phyloP scores from a whole-genome alignment of 164 flowering plant genomes.

The Chloranthus sessilifolius region DNA sequence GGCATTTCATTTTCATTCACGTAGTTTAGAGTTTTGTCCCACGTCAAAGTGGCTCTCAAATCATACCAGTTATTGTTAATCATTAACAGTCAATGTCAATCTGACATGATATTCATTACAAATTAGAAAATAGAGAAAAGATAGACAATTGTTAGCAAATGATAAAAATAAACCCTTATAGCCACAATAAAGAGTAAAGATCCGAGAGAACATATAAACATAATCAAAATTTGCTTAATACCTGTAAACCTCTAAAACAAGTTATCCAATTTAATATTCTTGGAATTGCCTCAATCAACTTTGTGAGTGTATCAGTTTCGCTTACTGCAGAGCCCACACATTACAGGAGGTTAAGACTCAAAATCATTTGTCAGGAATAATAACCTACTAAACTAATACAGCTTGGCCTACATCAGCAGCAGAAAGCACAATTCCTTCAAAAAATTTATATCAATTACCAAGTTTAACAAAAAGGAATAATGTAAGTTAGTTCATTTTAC shows the following conservation, averaged over 20 bases:
- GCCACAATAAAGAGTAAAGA: background rate
- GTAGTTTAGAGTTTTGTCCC: too few species aligned
- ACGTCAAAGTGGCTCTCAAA: too few species aligned
- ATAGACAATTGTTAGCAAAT: background rate
- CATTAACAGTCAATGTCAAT: too few species aligned
- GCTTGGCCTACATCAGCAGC: background rate
- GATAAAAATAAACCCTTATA: background rate
- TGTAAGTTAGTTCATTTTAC: background rate
- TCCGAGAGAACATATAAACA: background rate
- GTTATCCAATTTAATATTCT: conserved; percentile 64
- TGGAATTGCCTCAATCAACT: conserved; percentile 68
- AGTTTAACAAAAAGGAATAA: background rate
- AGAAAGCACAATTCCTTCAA: too few species aligned
- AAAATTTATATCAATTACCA: background rate
- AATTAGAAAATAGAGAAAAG: background rate
- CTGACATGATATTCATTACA: too few species aligned
- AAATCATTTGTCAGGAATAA: background rate
- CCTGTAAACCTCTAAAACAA: conserved; percentile 57
- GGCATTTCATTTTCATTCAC: too few species aligned
- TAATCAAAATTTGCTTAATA: conserved; percentile 13
- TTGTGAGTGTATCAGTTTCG: conserved; percentile 52
- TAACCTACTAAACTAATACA: background rate
- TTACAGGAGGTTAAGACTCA: conserved; percentile 2
- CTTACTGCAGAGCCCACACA: conserved; percentile 52
- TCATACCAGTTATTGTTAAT: too few species aligned